phyloP scores from a whole-genome alignment of 768 basidiomycete species.

The Tricholoma flavovirens region DNA sequence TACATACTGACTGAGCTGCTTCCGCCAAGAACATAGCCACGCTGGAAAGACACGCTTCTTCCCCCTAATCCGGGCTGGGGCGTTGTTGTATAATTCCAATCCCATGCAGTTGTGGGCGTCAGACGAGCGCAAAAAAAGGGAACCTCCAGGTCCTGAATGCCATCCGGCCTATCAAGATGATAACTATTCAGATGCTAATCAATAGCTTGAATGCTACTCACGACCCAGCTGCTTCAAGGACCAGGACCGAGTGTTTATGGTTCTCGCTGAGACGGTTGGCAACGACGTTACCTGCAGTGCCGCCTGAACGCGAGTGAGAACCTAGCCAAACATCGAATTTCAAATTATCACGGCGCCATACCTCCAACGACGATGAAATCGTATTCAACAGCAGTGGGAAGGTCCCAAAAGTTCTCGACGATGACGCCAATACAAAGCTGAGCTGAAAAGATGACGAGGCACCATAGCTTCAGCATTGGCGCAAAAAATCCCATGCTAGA shows the following conservation, averaged over 20 bases:
- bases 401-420: slow-evolving; percentile 1
- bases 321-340: slow-evolving; percentile 22
- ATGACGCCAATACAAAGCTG: not conserved
- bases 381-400: slow-evolving; percentile 9
- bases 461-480: not conserved
- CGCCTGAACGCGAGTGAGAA: slow-evolving; percentile 25
- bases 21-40: slow-evolving; percentile 26
- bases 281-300: slow-evolving; percentile 15
- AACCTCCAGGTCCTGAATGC: slow-evolving; percentile 6
- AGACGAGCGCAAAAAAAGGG: slow-evolving; percentile 9
- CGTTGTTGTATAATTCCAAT: slow-evolving; percentile 23
- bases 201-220: slow-evolving; percentile 1
- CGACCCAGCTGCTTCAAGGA: slow-evolving; percentile 33
- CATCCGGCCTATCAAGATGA: slow-evolving; percentile 4
- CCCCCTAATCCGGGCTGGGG: slow-evolving; percentile 21
- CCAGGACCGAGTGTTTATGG: slow-evolving; percentile 30
- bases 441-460: not conserved
- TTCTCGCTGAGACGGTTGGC: slow-evolving; percentile 32
- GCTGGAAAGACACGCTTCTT: slow-evolving; percentile 18
- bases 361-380: slow-evolving; percentile 22
- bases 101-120: slow-evolving; percentile 11
- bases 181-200: not conserved
- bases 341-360: not conserved
- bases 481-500: not conserved
- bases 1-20: slow-evolving; percentile 23